Percentiles rank a stretch among this genome's conserved stretches.
Conservation (phyloP, 257 asterid species). For the Przewalskia tangutica region DNA sequence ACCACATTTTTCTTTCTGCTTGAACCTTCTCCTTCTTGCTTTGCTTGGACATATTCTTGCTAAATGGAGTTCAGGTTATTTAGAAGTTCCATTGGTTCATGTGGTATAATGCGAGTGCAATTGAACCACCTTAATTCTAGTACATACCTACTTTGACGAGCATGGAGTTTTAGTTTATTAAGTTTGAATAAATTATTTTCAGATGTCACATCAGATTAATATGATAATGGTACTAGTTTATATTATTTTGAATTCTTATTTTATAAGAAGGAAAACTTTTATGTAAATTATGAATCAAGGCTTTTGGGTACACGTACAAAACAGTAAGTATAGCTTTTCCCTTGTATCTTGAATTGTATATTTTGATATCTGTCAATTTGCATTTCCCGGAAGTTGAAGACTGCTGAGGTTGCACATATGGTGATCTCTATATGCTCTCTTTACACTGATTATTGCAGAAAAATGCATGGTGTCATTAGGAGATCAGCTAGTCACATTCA, state of each 20-base stretch:
- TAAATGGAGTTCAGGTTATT: background rate
- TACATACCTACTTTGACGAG: background rate
- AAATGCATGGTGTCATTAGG: slow-evolving; percentile 5
- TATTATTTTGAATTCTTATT: background rate
- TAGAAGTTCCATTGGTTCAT: background rate
- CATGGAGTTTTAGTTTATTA: background rate
- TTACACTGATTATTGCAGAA: background rate
- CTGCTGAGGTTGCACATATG: background rate
- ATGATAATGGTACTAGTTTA: background rate
- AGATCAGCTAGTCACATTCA: slow-evolving; percentile 4
- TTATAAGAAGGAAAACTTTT: background rate
- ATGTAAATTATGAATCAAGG: background rate
- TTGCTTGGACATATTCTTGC: background rate
- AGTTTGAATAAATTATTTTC: background rate
- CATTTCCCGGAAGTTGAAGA: background rate
- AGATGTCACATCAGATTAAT: background rate
- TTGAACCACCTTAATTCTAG: background rate
- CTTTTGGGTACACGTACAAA: background rate
- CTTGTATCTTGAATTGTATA: background rate
- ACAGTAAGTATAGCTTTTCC: background rate
- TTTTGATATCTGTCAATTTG: background rate
- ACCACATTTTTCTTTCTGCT: background rate
- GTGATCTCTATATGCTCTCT: background rate
- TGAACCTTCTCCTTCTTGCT: background rate
- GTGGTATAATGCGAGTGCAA: background rate